Evolutionary conservation across 1,284 basidiomycete species (phyloP), one percentile per base, ranked within the genome.

Genomic region (Xanthoconium separans): DNA sequence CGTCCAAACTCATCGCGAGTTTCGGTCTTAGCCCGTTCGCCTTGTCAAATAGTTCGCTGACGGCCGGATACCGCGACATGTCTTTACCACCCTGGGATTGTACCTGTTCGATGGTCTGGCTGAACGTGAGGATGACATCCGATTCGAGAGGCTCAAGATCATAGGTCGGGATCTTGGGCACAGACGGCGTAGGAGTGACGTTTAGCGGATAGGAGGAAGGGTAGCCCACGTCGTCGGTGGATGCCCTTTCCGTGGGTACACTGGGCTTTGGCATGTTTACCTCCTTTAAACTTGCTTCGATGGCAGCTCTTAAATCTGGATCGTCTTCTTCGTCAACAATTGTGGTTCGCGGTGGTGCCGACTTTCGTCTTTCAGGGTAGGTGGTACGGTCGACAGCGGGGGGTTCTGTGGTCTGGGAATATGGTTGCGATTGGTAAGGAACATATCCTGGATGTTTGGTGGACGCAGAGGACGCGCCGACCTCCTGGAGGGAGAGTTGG

Each of bases 261-360:
- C 89, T 92, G 2, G 93, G 86, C 55, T 79, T 83, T 0, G 89
- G 87, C 9, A 87, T 85, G 57, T 84, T 87, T 29, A 87, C 87
- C 65, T 99, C 97, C 12, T 87, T 81, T 60, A 99, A 72, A 66
- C 91, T 95, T 0, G 97, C 97, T 65, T 98, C 95, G 55, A 99
- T 99, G 0, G 97, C 97, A 13, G 96, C 91, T 51, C 82, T 85
- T 22, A 99, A 77, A 61, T 99, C 94, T 11, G 93, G 91, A 69
- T 99, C 96, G 22, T 98, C 91, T 44, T 95, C 94, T 22, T 94
- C 93, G 13, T 84, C 87, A 6, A 41, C 22, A 4, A 74, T 60
- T 42, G 70, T 60, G 3, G 65, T 58, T 49, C 70, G 61, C 2
- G 70, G 60, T 6, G 58, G 63, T 15, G 56, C 57, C 9, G 59